Percentiles rank a stretch among this genome's conserved stretches.
These are phyloP conservation scores for Xylaria sp. DNA, from an alignment of 2,329 filamentous ascomycete species.

Conservation along the genomic window DNA sequence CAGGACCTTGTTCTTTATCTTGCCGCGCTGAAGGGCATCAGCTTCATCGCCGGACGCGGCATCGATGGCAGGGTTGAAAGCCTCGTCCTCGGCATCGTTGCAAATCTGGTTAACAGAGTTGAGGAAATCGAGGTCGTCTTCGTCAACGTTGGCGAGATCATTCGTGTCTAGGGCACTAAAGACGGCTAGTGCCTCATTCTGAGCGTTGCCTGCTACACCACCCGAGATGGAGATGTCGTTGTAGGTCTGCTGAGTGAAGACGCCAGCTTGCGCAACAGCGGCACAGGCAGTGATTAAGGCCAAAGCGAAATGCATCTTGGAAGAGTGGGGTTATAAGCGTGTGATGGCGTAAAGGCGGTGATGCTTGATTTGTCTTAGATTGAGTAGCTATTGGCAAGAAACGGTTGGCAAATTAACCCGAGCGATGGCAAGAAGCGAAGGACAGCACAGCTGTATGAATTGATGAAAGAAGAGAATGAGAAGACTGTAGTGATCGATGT, in stretches of 20 bases:
- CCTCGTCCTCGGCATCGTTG: slow-evolving; percentile 64
- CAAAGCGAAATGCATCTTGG: slow-evolving; percentile 47
- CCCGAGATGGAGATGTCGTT: slow-evolving; percentile 60
- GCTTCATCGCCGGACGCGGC: slow-evolving; percentile 58
- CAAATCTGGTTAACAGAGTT: slow-evolving; percentile 63
- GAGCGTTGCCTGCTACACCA: slow-evolving; percentile 58
- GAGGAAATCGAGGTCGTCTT: slow-evolving; percentile 61
- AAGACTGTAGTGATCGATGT: slow-evolving; percentile 32
- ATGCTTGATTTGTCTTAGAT: slow-evolving; percentile 17
- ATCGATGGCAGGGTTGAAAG: slow-evolving; percentile 66
- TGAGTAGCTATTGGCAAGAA: slow-evolving; percentile 15
- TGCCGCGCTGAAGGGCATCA: slow-evolving; percentile 63
- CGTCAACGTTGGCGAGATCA: slow-evolving; percentile 58
- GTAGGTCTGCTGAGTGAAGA: slow-evolving; percentile 52
- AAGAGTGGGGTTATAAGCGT: slow-evolving; percentile 21
- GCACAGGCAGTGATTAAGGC: slow-evolving; percentile 43
- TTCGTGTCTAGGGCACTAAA: slow-evolving; percentile 52
- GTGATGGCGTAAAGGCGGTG: slow-evolving; percentile 5
- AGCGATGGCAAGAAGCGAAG: slow-evolving; percentile 44
- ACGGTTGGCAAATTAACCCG: slow-evolving; percentile 25
- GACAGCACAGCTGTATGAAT: slow-evolving; percentile 48
- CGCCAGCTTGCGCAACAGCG: slow-evolving; percentile 41
- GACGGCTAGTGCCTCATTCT: slow-evolving; percentile 57
- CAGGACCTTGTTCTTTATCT: slow-evolving; percentile 71
- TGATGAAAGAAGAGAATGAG: slow-evolving; percentile 22